Percentiles rank a stretch among this genome's conserved stretches.
phyloP scores from a whole-genome alignment of 257 asterid genomes.

The Echium plantagineum region DNA sequence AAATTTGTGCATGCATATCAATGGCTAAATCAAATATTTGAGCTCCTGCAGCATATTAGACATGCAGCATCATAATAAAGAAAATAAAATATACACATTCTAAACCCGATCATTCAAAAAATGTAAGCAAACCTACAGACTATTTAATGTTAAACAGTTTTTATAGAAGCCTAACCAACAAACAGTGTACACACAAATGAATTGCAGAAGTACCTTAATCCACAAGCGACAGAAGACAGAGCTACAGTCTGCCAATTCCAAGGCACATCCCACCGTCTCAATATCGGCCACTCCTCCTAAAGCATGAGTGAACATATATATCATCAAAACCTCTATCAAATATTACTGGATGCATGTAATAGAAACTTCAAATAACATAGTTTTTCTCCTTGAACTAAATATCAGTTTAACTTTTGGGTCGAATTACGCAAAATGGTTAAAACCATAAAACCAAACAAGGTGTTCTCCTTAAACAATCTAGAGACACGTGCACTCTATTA shows the following conservation, averaged over 20 bases:
- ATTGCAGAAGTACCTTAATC: constrained; percentile 85
- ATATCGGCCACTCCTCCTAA: constrained; percentile 70
- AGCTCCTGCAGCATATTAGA: not conserved
- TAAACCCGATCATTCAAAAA: no score
- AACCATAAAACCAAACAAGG: no score
- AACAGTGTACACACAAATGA: no score
- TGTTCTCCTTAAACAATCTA: no score
- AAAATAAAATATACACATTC: no score
- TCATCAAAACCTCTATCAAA: constrained; percentile 1
- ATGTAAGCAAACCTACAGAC: no score
- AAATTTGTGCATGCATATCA: not conserved
- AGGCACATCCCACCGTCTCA: constrained; percentile 91
- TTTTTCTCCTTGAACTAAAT: not conserved
- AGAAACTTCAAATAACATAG: not conserved
- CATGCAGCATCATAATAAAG: not conserved
- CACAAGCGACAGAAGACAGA: constrained; percentile 84
- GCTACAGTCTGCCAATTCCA: constrained; percentile 97
- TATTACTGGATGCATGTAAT: not conserved
- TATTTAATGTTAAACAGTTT: not conserved
- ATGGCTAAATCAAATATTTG: not conserved
- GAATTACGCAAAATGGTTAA: no score
- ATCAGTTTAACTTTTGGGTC: no score
- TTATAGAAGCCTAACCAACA: not conserved
- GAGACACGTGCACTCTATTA: no score
- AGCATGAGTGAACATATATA: constrained; percentile 4